These are phyloP conservation scores for Fusarium neocosmosporiellum DNA, from an alignment of 2,329 filamentous ascomycete genomes.

Conservation along the genomic window DNA sequence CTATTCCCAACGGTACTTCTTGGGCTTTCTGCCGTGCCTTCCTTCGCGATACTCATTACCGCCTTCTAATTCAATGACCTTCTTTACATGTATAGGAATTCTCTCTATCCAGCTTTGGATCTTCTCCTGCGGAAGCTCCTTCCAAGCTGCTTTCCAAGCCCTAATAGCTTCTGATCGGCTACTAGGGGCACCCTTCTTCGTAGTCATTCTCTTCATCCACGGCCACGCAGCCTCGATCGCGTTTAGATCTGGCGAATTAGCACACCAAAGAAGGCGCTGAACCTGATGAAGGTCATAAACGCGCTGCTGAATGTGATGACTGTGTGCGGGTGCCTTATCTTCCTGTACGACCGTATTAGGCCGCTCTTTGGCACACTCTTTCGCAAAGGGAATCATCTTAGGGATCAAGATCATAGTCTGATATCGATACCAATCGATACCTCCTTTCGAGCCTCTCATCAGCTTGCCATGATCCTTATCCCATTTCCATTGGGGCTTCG, in stretches of 20 bases:
- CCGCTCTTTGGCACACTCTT: constrained; percentile 7
- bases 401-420: constrained; percentile 22
- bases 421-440: constrained; percentile 33
- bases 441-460: neutral
- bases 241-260: constrained; percentile 31
- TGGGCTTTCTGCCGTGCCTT: no score
- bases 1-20: no score
- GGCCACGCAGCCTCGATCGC: constrained; percentile 23
- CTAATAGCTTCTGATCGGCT: no score
- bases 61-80: no score
- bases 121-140: no score
- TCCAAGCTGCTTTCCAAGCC: no score
- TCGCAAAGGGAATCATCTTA: constrained; percentile 28
- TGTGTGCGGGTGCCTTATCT: constrained; percentile 27
- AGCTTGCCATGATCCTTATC: constrained; percentile 20
- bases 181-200: neutral
- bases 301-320: constrained; percentile 13
- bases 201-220: constrained; percentile 33
- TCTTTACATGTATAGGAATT: no score
- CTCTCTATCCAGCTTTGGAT: no score
- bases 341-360: constrained; percentile 26
- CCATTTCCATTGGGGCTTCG: constrained; percentile 16
- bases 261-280: constrained; percentile 11
- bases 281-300: constrained; percentile 18
- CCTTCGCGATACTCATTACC: no score